Base-by-base conservation (phyloP, 805 yeast species). In the Kodamaea kakaduensis region DNA sequence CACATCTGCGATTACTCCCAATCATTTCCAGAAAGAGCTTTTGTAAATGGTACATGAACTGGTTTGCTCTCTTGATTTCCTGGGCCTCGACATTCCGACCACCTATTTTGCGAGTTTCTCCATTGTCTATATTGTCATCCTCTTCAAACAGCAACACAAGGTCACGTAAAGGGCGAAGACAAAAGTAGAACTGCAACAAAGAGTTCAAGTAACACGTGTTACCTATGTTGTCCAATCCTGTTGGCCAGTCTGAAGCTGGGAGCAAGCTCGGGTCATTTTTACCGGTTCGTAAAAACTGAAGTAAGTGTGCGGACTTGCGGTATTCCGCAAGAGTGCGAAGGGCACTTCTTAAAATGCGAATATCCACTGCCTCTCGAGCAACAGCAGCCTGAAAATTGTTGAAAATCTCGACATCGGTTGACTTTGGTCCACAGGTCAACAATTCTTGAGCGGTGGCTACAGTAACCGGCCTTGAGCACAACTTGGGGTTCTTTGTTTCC, bases 171-270 rank as follows among this genome's bases (percentile, higher is more conserved):
- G 96, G 97, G 37, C 77, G 75, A 29, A 93, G 76, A 5, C 87
- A 83, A 62, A 88, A 93, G 56, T 87, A 90, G 51, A 83, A 90
- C 54, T 90, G 98, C 26, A 90, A 62, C 32, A 93, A 66, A 0
- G 97, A 90, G 55, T 93, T 90, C 56, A 93, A 67, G 34, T 51
- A 51, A n/a, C 39, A 36, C 6, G 98, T 90, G 54, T 93, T 93
- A 16, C 98, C 98, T 43, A 88, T 89, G 54, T 93, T 93, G 58
- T 83, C 85, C 51, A 93, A 69, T 0, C 98, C 98, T 3, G 87
- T 85, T 0, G 98, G 98, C 76, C 90, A 80, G 32, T 75, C 72
- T 10, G 74, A 79, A 0, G 77, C 73, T 0, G 88, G 80, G 10
- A 66, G 46, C 13, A 84, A 56, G 7, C 71, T 60, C 4, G 78